phyloP scores from a whole-genome alignment of 768 basidiomycete genomes.

The Rhizopogon roseolus region DNA sequence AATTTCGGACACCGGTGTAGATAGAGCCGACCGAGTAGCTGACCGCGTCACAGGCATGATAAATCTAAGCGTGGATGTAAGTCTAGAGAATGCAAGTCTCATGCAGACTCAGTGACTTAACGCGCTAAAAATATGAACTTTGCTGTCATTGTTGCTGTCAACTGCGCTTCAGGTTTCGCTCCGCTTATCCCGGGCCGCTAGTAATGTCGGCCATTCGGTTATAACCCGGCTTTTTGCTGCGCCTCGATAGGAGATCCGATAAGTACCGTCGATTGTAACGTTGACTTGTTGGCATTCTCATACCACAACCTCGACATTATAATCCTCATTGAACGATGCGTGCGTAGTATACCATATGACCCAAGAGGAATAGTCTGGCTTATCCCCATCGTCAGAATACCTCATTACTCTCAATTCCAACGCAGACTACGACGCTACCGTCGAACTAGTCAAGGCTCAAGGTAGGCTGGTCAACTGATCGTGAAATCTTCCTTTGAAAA shows the following conservation, averaged over 20 bases:
- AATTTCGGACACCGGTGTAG: conserved; percentile 2
- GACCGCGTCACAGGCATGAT: conserved; percentile 34
- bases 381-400: neutral
- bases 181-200: no score
- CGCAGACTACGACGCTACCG: neutral
- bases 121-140: no score
- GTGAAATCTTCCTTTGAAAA: neutral
- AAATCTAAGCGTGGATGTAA: neutral
- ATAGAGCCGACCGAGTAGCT: conserved; percentile 14
- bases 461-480: neutral
- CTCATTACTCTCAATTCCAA: neutral
- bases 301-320: neutral
- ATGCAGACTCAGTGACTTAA: no score
- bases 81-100: neutral
- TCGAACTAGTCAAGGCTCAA: neutral
- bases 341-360: neutral
- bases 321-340: neutral
- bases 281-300: neutral
- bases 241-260: neutral
- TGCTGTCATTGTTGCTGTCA: no score
- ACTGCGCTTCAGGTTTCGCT: no score
- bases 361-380: neutral
- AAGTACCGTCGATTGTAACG: no score
- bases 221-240: neutral
- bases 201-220: neutral